Evolutionary conservation across 2,329 filamentous ascomycete genomes (phyloP).

Genomic region (Diplodia scrobiculata): DNA sequence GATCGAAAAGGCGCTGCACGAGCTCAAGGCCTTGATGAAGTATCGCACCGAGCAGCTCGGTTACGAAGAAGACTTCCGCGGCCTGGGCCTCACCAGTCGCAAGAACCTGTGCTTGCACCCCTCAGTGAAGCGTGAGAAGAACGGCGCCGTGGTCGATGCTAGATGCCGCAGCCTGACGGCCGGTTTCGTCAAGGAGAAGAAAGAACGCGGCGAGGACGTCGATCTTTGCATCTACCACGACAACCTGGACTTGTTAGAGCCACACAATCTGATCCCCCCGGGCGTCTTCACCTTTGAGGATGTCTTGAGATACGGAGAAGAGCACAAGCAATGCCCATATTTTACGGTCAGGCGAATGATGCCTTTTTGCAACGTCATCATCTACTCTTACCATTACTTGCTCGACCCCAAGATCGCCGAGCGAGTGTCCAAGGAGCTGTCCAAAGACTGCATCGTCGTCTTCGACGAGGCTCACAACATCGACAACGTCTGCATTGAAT

Average conservation of each 20-base stretch:
- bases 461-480: slow-evolving; percentile 99
- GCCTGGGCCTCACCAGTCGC: slow-evolving; percentile 87
- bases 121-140: slow-evolving; percentile 94
- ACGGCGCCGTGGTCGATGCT: slow-evolving; percentile 90
- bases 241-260: slow-evolving; percentile 92
- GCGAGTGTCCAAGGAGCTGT: slow-evolving; percentile 88
- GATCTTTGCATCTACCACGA: slow-evolving; percentile 96
- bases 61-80: slow-evolving; percentile 86
- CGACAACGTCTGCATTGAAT: slow-evolving; percentile 98
- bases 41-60: slow-evolving; percentile 90
- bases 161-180: slow-evolving; percentile 92
- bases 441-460: slow-evolving; percentile 97
- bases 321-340: slow-evolving; percentile 96
- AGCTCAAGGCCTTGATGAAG: slow-evolving; percentile 91
- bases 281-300: slow-evolving; percentile 95
- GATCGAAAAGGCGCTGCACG: slow-evolving; percentile 94
- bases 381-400: slow-evolving; percentile 98
- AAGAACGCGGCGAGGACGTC: slow-evolving; percentile 89
- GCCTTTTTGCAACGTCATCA: slow-evolving; percentile 99
- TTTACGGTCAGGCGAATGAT: slow-evolving; percentile 98
- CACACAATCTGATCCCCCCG: slow-evolving; percentile 89
- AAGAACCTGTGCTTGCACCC: slow-evolving; percentile 98
- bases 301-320: slow-evolving; percentile 83
- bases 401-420: slow-evolving; percentile 98
- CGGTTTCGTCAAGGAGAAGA: slow-evolving; percentile 97